Evolutionary conservation across 2,329 filamentous ascomycete genomes (phyloP).

Genomic region (Seiridium unicorne): DNA sequence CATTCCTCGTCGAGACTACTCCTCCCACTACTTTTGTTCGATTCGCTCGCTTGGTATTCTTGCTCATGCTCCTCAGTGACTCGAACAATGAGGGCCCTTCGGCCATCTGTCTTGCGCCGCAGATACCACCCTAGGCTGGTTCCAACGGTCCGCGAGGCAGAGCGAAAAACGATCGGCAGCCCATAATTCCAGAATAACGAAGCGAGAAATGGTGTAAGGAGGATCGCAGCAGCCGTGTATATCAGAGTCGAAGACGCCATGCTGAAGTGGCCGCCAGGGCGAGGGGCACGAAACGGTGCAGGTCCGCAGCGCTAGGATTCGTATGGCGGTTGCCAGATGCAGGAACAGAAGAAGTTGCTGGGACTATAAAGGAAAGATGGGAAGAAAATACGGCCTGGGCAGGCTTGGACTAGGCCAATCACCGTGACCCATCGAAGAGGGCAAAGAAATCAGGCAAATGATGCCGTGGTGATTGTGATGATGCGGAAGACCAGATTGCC

Average conservation of each 20-base stretch:
- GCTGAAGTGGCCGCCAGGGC: not conserved
- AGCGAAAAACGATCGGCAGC: conserved; percentile 30
- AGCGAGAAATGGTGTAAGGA: conserved; percentile 24
- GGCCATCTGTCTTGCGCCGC: conserved; percentile 61
- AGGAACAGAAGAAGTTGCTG: not conserved
- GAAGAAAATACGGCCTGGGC: not conserved
- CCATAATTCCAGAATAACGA: conserved; percentile 27
- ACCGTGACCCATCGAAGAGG: not conserved
- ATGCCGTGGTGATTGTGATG: not conserved
- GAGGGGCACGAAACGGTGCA: not conserved
- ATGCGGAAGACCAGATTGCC: conserved; percentile 2
- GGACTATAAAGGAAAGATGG: not conserved
- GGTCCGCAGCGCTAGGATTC: not conserved
- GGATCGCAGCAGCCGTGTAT: conserved; percentile 23
- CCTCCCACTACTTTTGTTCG: conserved; percentile 26
- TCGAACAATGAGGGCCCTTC: conserved; percentile 56
- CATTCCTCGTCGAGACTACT: conserved; percentile 59
- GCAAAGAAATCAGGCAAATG: not conserved
- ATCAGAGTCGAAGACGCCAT: conserved; percentile 23
- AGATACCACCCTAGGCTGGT: conserved; percentile 58
- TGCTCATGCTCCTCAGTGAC: conserved; percentile 44
- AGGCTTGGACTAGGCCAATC: not conserved
- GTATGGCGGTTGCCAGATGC: not conserved
- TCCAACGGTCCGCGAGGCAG: conserved; percentile 38
- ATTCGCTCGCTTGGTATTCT: conserved; percentile 29